Conservation (phyloP, 73 alveolate genomes). For the Stentor coeruleus region DNA sequence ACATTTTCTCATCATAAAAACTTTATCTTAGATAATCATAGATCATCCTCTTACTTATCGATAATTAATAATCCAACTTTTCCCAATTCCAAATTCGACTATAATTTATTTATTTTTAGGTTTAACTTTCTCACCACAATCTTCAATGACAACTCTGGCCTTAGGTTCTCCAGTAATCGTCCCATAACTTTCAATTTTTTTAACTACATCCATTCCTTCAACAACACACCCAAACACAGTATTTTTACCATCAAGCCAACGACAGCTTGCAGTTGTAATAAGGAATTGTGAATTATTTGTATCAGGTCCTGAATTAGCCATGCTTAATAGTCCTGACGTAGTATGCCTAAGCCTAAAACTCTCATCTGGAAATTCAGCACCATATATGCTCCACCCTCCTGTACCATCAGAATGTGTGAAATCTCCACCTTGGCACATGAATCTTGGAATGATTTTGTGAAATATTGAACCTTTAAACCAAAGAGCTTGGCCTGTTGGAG, state of each 20-base stretch:
- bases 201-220: constrained; percentile 55
- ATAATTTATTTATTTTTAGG: neutral
- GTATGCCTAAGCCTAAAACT: constrained; percentile 77
- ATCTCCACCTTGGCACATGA: constrained; percentile 93
- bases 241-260: constrained; percentile 96
- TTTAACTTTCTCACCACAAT: constrained; percentile 66
- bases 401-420: constrained; percentile 87
- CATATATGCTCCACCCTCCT: constrained; percentile 90
- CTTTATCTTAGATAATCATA: neutral
- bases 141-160: constrained; percentile 34
- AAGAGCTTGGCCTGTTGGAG: constrained; percentile 52
- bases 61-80: neutral
- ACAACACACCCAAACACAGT: constrained; percentile 90
- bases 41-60: neutral
- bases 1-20: no score
- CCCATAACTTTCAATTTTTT: constrained; percentile 39
- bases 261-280: constrained; percentile 87
- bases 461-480: constrained; percentile 66
- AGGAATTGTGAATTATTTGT: constrained; percentile 96
- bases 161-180: constrained; percentile 47
- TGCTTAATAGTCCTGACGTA: constrained; percentile 73
- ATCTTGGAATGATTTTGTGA: constrained; percentile 84
- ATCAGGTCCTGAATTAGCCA: constrained; percentile 96
- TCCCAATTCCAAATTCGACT: neutral
- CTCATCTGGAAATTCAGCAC: constrained; percentile 78